Conservation (phyloP, 2,329 filamentous ascomycete species). For the Fusarium sp. region DNA sequence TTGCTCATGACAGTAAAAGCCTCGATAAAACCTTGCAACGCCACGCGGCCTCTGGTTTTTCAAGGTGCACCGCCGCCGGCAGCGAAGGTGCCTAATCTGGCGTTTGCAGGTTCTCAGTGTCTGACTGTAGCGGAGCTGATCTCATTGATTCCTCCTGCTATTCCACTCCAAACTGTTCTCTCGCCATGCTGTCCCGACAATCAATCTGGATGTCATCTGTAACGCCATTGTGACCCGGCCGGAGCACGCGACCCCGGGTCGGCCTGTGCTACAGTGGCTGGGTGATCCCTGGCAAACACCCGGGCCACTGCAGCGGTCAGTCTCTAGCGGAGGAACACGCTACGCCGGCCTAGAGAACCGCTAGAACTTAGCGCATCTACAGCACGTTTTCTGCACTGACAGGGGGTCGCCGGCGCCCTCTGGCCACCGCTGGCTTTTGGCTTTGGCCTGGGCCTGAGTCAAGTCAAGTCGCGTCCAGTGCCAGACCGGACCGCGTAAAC, state of each 20-base stretch:
- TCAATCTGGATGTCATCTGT: not conserved
- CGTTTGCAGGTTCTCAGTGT: not conserved
- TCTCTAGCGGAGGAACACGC: slow-evolving; percentile 28
- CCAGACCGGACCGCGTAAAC: slow-evolving; percentile 35
- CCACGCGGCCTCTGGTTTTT: slow-evolving; percentile 42
- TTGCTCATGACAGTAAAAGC: slow-evolving; percentile 29
- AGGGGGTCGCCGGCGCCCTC: not conserved
- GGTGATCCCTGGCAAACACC: not conserved
- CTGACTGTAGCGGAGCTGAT: too few species aligned
- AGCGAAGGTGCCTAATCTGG: not conserved
- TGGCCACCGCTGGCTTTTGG: not conserved
- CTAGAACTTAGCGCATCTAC: slow-evolving; percentile 41
- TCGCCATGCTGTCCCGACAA: not conserved
- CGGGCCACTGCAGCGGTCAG: not conserved
- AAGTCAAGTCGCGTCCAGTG: slow-evolving; percentile 32
- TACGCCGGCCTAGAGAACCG: slow-evolving; percentile 17
- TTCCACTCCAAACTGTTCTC: not conserved
- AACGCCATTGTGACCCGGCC: slow-evolving; percentile 3
- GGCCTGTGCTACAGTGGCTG: slow-evolving; percentile 14
- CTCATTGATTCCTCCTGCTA: not conserved
- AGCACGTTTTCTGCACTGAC: slow-evolving; percentile 25
- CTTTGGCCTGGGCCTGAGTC: slow-evolving; percentile 26
- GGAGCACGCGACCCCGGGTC: slow-evolving; percentile 19
- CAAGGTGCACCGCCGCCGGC: slow-evolving; percentile 19
- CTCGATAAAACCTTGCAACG: slow-evolving; percentile 47